phyloP scores from a whole-genome alignment of 768 basidiomycete species.

The Austroboletus eburneus region DNA sequence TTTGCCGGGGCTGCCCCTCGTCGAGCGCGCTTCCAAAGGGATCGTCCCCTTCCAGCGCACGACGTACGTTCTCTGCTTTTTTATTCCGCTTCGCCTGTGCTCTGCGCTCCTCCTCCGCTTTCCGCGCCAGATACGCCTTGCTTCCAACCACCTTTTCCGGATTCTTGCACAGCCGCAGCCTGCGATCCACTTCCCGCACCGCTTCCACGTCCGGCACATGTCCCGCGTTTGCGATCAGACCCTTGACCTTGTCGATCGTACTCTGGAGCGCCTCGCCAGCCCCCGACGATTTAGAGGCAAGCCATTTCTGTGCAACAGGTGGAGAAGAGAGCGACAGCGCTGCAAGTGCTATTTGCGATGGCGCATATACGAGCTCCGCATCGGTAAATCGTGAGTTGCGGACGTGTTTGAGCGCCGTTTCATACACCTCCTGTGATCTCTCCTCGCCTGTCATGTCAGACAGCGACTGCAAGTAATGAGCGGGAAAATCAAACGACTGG shows the following conservation, averaged over 20 bases:
- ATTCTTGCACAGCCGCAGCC: constrained; percentile 87
- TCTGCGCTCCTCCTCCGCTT: constrained; percentile 65
- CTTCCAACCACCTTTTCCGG: constrained; percentile 95
- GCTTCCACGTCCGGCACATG: constrained; percentile 71
- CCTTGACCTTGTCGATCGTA: constrained; percentile 45
- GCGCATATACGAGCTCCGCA: constrained; percentile 85
- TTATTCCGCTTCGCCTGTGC: constrained; percentile 65
- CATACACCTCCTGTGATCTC: constrained; percentile 53
- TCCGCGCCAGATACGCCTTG: constrained; percentile 69
- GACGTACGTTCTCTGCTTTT: constrained; percentile 50
- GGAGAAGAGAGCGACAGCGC: constrained; percentile 65
- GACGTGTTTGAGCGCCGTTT: constrained; percentile 61
- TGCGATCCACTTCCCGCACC: constrained; percentile 85
- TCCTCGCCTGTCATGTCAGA: constrained; percentile 48
- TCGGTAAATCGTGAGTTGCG: constrained; percentile 86
- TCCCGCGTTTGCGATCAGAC: constrained; percentile 50
- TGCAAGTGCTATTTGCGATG: constrained; percentile 90
- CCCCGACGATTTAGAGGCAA: constrained; percentile 35
- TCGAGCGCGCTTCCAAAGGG: constrained; percentile 63
- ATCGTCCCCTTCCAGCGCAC: constrained; percentile 50
- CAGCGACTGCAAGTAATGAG: constrained; percentile 44
- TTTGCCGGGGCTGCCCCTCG: constrained; percentile 28
- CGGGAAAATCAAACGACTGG: background rate
- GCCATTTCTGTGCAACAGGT: constrained; percentile 59
- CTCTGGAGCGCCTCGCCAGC: constrained; percentile 22